phyloP scores from a whole-genome alignment of 768 basidiomycete genomes.

The Boletus rubescentipes region DNA sequence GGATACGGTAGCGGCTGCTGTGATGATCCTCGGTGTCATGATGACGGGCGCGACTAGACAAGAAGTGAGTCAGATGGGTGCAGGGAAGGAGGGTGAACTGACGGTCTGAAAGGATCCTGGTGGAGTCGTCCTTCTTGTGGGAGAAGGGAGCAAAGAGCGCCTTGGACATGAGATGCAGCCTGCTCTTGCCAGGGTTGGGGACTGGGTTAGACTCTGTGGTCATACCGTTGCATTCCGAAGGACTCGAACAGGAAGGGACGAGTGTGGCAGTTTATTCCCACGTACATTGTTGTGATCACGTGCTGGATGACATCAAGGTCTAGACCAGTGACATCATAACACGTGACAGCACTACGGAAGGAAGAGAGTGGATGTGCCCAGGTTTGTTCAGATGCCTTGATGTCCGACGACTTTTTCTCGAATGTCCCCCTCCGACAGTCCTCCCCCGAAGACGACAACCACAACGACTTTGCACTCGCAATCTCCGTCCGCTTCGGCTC shows the following conservation, averaged over 20 bases:
- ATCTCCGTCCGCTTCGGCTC: conserved; percentile 47
- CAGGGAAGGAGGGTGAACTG: conserved; percentile 27
- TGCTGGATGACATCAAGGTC: conserved; percentile 26
- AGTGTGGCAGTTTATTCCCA: conserved; percentile 12
- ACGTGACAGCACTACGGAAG: conserved; percentile 19
- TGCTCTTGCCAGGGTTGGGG: conserved; percentile 37
- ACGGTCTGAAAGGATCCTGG: conserved; percentile 75
- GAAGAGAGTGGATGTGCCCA: not conserved
- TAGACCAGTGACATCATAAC: conserved; percentile 34
- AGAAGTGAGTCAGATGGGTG: not conserved
- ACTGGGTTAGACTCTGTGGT: conserved; percentile 2
- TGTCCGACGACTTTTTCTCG: conserved; percentile 44
- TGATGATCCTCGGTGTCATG: conserved; percentile 86
- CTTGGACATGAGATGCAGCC: conserved; percentile 64
- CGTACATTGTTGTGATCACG: conserved; percentile 9
- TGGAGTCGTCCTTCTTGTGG: conserved; percentile 60
- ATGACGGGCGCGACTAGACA: conserved; percentile 77
- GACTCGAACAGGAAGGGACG: conserved; percentile 2
- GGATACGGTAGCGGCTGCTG: conserved; percentile 66
- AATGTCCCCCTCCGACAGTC: conserved; percentile 26
- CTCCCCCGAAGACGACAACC: conserved; percentile 20
- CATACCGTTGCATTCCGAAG: conserved; percentile 22
- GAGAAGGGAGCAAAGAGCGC: conserved; percentile 69
- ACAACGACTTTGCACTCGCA: conserved; percentile 53
- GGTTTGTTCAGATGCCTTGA: not conserved